These are phyloP conservation scores for Epichloe amarillans DNA, from an alignment of 2,329 filamentous ascomycete genomes.

Conservation along the genomic window DNA sequence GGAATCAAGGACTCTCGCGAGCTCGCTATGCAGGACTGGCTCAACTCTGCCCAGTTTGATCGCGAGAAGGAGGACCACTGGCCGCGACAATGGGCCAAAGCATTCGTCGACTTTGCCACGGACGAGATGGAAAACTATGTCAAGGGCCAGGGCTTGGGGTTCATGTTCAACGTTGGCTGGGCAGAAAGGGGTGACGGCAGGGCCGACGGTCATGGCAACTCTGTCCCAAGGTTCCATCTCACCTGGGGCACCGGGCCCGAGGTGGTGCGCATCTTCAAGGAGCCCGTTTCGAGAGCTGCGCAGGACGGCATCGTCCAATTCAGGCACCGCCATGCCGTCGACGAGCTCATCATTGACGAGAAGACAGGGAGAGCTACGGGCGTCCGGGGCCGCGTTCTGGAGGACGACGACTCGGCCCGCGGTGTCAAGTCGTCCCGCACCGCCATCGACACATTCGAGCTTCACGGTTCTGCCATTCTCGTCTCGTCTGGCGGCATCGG, in stretches of 20 bases:
- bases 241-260: constrained; percentile 50
- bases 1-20: constrained; percentile 45
- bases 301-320: constrained; percentile 41
- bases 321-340: constrained; percentile 42
- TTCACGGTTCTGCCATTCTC: constrained; percentile 38
- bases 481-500: constrained; percentile 47
- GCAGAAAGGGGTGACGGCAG: constrained; percentile 44
- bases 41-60: constrained; percentile 44
- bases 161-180: constrained; percentile 44
- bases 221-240: constrained; percentile 48
- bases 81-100: constrained; percentile 48
- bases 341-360: constrained; percentile 40
- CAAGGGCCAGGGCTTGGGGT: constrained; percentile 36
- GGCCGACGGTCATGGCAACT: constrained; percentile 46
- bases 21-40: constrained; percentile 46
- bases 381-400: constrained; percentile 39
- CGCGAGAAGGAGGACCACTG: constrained; percentile 41
- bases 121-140: constrained; percentile 46
- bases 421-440: constrained; percentile 38
- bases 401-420: constrained; percentile 33
- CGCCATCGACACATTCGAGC: constrained; percentile 37
- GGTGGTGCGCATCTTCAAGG: constrained; percentile 42
- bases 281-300: constrained; percentile 40
- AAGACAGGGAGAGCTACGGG: constrained; percentile 38
- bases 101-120: constrained; percentile 48